These are phyloP conservation scores for Fragilariopsis cylindrus DNA, from an alignment of 108 stramenopile genomes.

Conservation along the genomic window DNA sequence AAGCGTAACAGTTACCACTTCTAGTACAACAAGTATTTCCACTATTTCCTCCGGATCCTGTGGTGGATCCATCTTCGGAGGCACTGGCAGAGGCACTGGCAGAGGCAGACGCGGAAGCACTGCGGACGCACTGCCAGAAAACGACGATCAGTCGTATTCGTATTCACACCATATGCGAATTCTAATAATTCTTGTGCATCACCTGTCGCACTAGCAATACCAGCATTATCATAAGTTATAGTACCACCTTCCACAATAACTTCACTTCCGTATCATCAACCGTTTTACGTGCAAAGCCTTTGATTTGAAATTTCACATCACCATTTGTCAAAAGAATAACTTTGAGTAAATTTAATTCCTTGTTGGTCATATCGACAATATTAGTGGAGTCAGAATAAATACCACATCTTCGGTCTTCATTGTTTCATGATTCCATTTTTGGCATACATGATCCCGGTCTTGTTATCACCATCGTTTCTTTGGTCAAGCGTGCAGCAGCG, in stretches of 20 bases:
- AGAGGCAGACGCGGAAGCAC: too few relatives aligned
- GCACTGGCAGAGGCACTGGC: too few relatives aligned
- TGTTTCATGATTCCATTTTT: not conserved
- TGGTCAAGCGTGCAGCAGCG: not conserved
- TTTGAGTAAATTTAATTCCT: not conserved
- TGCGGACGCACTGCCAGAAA: too few relatives aligned
- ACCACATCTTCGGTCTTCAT: not conserved
- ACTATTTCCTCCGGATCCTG: too few relatives aligned
- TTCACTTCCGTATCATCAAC: not conserved
- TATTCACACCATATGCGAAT: not conserved
- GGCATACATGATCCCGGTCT: not conserved
- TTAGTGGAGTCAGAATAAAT: not conserved
- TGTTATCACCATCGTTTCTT: not conserved
- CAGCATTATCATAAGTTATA: not conserved
- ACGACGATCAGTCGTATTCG: too few relatives aligned
- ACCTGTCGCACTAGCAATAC: not conserved
- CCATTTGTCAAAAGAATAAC: not conserved
- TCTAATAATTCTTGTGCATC: not conserved
- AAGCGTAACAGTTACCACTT: too few relatives aligned
- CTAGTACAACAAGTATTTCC: too few relatives aligned
- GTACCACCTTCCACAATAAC: not conserved
- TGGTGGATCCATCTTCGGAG: too few relatives aligned
- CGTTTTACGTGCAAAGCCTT: not conserved
- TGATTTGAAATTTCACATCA: not conserved
- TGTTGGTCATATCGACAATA: not conserved